A percentile compares a stretch with the other conserved stretches of the same genome.
These are phyloP conservation scores for Beta vulgaris DNA, from an alignment of 148 eudicot species.

Conservation along the genomic window DNA sequence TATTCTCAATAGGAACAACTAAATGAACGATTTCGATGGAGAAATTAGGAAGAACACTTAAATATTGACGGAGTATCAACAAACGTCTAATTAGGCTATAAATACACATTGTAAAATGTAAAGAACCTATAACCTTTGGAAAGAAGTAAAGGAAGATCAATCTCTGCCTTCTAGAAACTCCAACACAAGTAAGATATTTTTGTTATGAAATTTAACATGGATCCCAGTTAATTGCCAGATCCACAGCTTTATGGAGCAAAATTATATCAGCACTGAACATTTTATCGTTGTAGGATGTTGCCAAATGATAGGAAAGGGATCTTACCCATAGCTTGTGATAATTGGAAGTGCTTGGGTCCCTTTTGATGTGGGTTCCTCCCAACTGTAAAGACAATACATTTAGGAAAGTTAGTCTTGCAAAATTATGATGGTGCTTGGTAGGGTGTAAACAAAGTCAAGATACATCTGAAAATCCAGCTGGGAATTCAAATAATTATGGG, in stretches of 20 bases:
- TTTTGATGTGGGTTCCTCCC: slow-evolving; percentile 31
- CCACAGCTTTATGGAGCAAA: neutral
- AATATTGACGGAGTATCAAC: too few species aligned
- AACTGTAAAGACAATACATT: slow-evolving; percentile 34
- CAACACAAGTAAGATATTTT: neutral
- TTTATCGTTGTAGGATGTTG: neutral
- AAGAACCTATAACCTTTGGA: too few species aligned
- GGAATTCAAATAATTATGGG: neutral
- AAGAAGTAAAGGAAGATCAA: too few species aligned
- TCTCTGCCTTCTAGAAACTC: neutral
- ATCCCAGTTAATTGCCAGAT: neutral
- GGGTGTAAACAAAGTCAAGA: slow-evolving; percentile 27
- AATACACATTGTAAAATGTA: too few species aligned
- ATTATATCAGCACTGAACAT: neutral
- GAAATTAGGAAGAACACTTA: too few species aligned
- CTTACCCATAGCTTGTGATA: slow-evolving; percentile 3
- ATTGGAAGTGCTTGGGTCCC: slow-evolving; percentile 22
- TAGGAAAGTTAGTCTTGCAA: slow-evolving; percentile 16
- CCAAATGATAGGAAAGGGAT: slow-evolving; percentile 11
- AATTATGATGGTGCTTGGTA: slow-evolving; percentile 30
- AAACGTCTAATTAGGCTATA: too few species aligned
- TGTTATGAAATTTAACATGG: neutral
- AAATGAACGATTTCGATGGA: too few species aligned
- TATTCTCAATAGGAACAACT: too few species aligned
- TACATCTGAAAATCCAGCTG: slow-evolving; percentile 26